phyloP scores from a whole-genome alignment of 2,329 filamentous ascomycete species.

The Eutypella sp. region DNA sequence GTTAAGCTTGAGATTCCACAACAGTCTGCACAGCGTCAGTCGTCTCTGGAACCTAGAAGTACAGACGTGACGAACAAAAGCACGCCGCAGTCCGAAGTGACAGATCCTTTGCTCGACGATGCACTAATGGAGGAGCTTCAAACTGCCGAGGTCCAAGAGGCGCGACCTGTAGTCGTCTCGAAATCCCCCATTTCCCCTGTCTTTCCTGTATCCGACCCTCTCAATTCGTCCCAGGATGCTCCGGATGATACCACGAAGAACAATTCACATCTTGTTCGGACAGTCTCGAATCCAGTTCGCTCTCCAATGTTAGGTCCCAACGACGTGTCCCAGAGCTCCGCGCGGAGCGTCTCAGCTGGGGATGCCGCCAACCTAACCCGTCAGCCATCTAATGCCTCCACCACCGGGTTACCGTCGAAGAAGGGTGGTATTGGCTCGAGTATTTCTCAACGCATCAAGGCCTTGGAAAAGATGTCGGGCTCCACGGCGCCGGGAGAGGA shows the following conservation, averaged over 20 bases:
- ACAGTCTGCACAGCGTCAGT: constrained; percentile 30
- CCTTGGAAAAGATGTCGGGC: constrained; percentile 72
- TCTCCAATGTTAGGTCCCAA: constrained; percentile 40
- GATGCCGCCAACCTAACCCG: constrained; percentile 49
- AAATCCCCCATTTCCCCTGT: constrained; percentile 77
- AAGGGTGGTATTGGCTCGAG: constrained; percentile 82
- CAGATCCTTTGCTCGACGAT: constrained; percentile 62
- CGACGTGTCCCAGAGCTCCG: constrained; percentile 41
- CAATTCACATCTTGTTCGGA: constrained; percentile 35
- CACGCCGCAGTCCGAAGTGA: constrained; percentile 31
- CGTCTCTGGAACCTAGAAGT: constrained; percentile 49
- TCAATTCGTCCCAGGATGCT: too few species aligned
- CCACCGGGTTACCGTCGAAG: constrained; percentile 60
- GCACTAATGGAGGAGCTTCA: constrained; percentile 81
- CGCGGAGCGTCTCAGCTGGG: constrained; percentile 53
- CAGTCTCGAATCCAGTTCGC: constrained; percentile 45
- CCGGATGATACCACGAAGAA: constrained; percentile 10
- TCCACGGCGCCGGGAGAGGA: constrained; percentile 24
- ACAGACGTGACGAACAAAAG: constrained; percentile 39
- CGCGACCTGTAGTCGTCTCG: constrained; percentile 71
- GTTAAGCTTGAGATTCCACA: constrained; percentile 13
- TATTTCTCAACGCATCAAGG: constrained; percentile 92
- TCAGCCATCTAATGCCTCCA: constrained; percentile 42
- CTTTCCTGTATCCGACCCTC: constrained; percentile 36
- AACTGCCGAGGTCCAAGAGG: constrained; percentile 75